Evolutionary conservation across 1,139 yeast species (phyloP), one percentile per base, ranked within the genome.

Genomic region (Kodamaea arcana): DNA sequence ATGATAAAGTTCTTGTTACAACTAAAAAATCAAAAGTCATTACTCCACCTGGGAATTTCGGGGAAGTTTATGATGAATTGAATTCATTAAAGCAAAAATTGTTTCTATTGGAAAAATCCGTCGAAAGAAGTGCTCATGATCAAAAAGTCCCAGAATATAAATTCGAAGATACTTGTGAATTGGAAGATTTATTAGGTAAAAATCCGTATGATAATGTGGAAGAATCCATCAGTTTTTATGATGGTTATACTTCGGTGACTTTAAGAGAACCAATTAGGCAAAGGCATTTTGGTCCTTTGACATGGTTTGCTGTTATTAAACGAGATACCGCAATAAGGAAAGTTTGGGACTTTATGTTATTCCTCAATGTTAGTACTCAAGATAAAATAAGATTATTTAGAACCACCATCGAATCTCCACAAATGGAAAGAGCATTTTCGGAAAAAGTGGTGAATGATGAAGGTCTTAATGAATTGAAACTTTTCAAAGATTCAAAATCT

Each of bases 171-270:
- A 18, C 22, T 6, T 18, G 18, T 15, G 31, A 30, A 6, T 13
- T 24, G 9, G 32, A 33, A 4, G 33, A 30, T 4, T n/a, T 31
- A 2, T 21, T 37, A 7, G 43, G 43, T 2, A 34, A 18, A 9
- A 46, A 46, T 34, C 58, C 56, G 2, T 39, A 38, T 10, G 47
- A 43, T 5, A 42, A 50, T 4, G 35, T 41, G 9, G 42, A 45
- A 15, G 73, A 66, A 32, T 46, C 50, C 4, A 54, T 66, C 34
- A 61, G 56, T 34, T 65, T 68, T 37, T 56, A 48, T 40, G 53
- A 53, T n/a, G 60, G 62, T 3, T 62, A 62, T 39, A 45, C 52
- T 12, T 50, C 65, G 0, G 39, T 62, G 1, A 44, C 46, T 15
- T 50, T 49, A 28, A 49, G 51, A 30, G 65, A 54, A 18, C 58